phyloP scores from a whole-genome alignment of 2,329 filamentous ascomycete genomes.

The Talaromyces islandicus region DNA sequence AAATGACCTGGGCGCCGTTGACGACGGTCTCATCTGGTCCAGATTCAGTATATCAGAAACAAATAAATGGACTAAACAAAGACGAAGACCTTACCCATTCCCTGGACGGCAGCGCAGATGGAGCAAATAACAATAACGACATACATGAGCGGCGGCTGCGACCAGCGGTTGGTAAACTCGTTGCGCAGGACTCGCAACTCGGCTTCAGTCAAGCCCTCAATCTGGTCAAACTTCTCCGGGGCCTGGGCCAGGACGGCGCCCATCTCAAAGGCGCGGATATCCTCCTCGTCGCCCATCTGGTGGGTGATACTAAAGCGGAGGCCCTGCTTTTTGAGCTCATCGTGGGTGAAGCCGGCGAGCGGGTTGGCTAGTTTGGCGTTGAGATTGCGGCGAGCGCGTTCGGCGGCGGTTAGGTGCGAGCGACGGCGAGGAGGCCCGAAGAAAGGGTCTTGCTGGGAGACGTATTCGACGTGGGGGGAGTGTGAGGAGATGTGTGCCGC shows the following conservation, averaged over 20 bases:
- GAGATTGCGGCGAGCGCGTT: slow-evolving; percentile 34
- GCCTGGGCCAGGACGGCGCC: slow-evolving; percentile 55
- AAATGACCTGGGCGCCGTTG: slow-evolving; percentile 64
- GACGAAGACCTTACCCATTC: slow-evolving; percentile 48
- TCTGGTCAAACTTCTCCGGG: slow-evolving; percentile 44
- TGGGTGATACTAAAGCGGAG: slow-evolving; percentile 54
- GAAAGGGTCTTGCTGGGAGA: slow-evolving; percentile 8
- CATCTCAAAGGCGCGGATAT: slow-evolving; percentile 54
- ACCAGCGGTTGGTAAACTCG: slow-evolving; percentile 63
- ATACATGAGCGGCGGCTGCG: slow-evolving; percentile 61
- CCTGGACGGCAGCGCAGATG: slow-evolving; percentile 64
- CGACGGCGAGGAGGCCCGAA: slow-evolving; percentile 16
- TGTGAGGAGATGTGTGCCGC: not conserved
- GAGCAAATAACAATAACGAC: slow-evolving; percentile 61
- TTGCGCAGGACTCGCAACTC: slow-evolving; percentile 54
- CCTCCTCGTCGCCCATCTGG: slow-evolving; percentile 49
- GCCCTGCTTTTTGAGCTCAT: slow-evolving; percentile 51
- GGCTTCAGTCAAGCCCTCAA: slow-evolving; percentile 50
- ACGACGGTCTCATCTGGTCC: slow-evolving; percentile 60
- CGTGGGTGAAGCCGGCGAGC: slow-evolving; percentile 42
- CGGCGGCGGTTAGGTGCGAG: slow-evolving; percentile 27
- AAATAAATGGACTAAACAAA: not conserved
- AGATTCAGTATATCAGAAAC: not conserved
- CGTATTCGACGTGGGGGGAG: not conserved
- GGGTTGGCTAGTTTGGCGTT: slow-evolving; percentile 51